A percentile compares a stretch with the other conserved stretches of the same genome.
Conservation (phyloP, 768 basidiomycete genomes). For the Kwoniella europaea region DNA sequence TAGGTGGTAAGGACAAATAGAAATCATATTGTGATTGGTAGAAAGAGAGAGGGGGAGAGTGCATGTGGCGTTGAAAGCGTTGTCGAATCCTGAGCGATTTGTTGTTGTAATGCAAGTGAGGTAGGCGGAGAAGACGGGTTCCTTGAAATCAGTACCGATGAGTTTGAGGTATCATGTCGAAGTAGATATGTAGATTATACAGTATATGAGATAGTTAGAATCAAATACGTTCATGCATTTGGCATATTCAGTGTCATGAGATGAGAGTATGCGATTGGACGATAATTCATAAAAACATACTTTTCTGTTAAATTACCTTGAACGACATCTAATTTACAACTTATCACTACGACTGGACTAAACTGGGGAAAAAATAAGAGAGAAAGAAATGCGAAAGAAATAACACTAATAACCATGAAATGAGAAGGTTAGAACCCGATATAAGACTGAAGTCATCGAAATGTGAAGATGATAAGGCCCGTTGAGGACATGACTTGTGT, state of each 20-base stretch:
- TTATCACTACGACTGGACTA: background rate
- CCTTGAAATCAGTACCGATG: no score
- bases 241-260: no score
- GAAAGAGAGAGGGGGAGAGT: no score
- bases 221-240: no score
- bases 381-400: background rate
- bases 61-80: background rate
- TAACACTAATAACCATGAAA: background rate
- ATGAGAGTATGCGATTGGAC: no score
- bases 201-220: no score
- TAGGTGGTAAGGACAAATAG: slow-evolving; percentile 5
- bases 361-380: background rate
- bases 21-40: background rate
- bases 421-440: background rate
- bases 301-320: background rate
- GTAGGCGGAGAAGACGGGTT: no score
- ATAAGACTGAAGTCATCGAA: background rate
- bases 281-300: no score
- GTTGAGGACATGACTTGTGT: background rate
- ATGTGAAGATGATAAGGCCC: background rate
- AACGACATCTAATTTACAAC: slow-evolving; percentile 3
- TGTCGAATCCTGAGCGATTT: background rate
- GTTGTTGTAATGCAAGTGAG: no score
- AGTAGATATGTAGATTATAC: no score
- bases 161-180: no score